phyloP scores from a whole-genome alignment of 768 basidiomycete genomes.

The Saitozyma podzolica region DNA sequence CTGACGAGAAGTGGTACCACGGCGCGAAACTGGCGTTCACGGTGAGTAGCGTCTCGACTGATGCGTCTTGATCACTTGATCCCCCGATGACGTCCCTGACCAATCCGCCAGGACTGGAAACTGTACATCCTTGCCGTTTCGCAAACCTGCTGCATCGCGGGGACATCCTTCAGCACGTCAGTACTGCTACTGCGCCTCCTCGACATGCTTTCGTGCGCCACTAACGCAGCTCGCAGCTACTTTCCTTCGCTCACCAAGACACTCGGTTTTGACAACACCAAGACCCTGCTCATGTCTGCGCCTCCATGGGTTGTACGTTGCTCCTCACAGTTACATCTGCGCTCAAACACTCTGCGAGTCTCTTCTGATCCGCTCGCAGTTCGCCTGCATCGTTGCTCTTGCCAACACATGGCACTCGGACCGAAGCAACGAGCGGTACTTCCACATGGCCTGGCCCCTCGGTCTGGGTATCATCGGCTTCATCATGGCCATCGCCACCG shows the following conservation, averaged over 20 bases:
- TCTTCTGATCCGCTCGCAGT: slow-evolving; percentile 10
- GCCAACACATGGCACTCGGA: slow-evolving; percentile 63
- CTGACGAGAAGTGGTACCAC: no score
- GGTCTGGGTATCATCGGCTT: slow-evolving; percentile 62
- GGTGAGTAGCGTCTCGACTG: no score
- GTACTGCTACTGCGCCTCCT: neutral
- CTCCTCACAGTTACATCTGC: slow-evolving; percentile 3
- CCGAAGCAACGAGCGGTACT: slow-evolving; percentile 65
- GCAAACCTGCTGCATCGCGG: no score
- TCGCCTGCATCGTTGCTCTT: slow-evolving; percentile 57
- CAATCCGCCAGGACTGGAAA: no score
- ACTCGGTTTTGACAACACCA: slow-evolving; percentile 35
- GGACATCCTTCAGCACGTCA: no score
- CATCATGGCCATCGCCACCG: slow-evolving; percentile 47
- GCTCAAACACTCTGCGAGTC: slow-evolving; percentile 5
- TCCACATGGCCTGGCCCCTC: slow-evolving; percentile 56
- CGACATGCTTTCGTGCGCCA: neutral
- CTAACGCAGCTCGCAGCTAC: neutral
- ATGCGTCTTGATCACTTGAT: no score
- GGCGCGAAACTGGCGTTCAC: no score
- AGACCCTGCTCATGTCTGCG: slow-evolving; percentile 39
- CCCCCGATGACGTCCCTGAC: no score
- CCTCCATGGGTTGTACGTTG: slow-evolving; percentile 40
- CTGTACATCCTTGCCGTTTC: no score
- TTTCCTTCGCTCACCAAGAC: slow-evolving; percentile 20